Conservation (phyloP, 768 basidiomycete genomes). For the Holtermannia corniformis region DNA sequence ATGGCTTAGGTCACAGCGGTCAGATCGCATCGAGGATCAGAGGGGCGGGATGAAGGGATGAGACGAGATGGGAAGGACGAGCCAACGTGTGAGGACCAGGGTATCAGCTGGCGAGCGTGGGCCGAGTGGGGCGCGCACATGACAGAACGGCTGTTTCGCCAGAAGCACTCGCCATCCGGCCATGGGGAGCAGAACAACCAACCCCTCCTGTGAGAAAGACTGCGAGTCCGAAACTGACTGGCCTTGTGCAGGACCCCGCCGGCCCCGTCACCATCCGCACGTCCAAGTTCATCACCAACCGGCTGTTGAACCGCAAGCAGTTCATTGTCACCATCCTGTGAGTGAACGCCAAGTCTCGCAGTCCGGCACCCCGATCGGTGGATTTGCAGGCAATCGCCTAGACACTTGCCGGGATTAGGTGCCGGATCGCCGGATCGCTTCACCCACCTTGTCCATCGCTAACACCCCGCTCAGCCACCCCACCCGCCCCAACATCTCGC, state of each 20-base stretch:
- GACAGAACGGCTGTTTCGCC: too few relatives aligned
- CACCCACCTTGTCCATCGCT: too few relatives aligned
- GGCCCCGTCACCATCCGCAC: conserved; percentile 92
- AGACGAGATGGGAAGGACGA: neutral
- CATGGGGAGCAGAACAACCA: too few relatives aligned
- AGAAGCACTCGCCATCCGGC: too few relatives aligned
- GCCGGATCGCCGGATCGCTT: too few relatives aligned
- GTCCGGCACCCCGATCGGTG: too few relatives aligned
- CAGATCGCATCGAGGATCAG: neutral
- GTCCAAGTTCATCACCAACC: conserved; percentile 99
- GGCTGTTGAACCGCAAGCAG: conserved; percentile 88
- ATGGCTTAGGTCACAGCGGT: neutral
- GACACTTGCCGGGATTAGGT: too few relatives aligned
- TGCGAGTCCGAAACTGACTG: too few relatives aligned
- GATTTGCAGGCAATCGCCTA: too few relatives aligned
- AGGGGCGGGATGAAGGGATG: neutral
- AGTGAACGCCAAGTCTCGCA: too few relatives aligned
- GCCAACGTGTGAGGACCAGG: neutral
- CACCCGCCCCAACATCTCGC: conserved; percentile 86
- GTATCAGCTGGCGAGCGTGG: neutral
- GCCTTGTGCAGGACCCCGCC: conserved; percentile 29
- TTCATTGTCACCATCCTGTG: conserved; percentile 57
- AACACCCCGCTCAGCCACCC: conserved; percentile 51
- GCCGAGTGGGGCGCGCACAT: neutral
- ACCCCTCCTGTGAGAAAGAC: too few relatives aligned